These are phyloP conservation scores for Fusarium aywerte DNA, from an alignment of 2,329 filamentous ascomycete species.

Conservation along the genomic window DNA sequence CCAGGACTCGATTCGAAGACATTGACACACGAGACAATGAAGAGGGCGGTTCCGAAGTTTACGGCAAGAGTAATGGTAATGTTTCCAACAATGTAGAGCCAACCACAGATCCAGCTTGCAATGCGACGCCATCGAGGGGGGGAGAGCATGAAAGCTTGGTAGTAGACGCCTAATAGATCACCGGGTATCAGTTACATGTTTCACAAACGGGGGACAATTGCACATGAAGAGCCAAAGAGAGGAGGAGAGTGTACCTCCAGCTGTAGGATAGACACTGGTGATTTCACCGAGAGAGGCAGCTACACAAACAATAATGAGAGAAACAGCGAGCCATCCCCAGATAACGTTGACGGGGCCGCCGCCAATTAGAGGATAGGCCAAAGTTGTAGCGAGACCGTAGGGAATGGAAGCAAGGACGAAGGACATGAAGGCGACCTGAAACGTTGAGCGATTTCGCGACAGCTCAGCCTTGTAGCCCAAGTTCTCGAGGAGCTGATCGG, in stretches of 20 bases:
- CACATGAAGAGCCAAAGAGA: background rate
- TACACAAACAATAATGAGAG: slow-evolving; percentile 76
- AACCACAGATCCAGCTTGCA: slow-evolving; percentile 77
- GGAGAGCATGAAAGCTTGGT: slow-evolving; percentile 80
- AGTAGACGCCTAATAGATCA: slow-evolving; percentile 67
- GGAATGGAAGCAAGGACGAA: slow-evolving; percentile 81
- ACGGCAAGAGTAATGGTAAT: slow-evolving; percentile 86
- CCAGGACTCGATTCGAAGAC: slow-evolving; percentile 62
- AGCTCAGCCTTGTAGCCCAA: slow-evolving; percentile 76
- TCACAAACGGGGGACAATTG: background rate
- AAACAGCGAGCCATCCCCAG: slow-evolving; percentile 77
- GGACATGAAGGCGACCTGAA: slow-evolving; percentile 79
- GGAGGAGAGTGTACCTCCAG: slow-evolving; percentile 62
- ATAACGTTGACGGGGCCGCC: slow-evolving; percentile 76
- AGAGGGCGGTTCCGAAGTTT: slow-evolving; percentile 80
- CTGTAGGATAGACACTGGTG: slow-evolving; percentile 80
- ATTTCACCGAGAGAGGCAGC: slow-evolving; percentile 78
- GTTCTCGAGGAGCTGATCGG: slow-evolving; percentile 71
- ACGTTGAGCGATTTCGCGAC: slow-evolving; percentile 71
- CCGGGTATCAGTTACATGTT: slow-evolving; percentile 36
- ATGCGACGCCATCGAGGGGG: slow-evolving; percentile 69
- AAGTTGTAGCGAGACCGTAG: slow-evolving; percentile 76
- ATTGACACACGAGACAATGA: slow-evolving; percentile 66
- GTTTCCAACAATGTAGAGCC: slow-evolving; percentile 82
- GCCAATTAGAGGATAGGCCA: slow-evolving; percentile 73